Conservation (phyloP, 805 yeast species). For the Metschnikowia rubicola region DNA sequence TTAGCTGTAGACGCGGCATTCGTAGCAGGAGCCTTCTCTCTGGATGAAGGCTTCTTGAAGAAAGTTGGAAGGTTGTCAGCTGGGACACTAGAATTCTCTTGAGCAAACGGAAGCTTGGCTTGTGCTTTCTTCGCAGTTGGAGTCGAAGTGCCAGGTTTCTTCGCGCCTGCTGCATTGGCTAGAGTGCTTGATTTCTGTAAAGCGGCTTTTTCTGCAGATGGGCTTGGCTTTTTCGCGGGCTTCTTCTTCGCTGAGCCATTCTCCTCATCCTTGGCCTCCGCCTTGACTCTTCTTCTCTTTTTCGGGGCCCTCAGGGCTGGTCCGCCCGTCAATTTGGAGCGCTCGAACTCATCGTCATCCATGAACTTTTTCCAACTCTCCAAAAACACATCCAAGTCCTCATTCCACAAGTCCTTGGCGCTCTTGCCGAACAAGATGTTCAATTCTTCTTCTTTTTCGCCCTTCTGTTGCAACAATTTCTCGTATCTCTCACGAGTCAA, state of each 20-base stretch:
- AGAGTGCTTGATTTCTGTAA: neutral
- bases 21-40: neutral
- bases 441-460: slow-evolving; percentile 68
- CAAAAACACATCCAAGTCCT: slow-evolving; percentile 74
- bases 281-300: slow-evolving; percentile 25
- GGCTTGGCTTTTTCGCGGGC: slow-evolving; percentile 7
- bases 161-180: neutral
- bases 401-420: slow-evolving; percentile 86
- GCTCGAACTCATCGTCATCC: slow-evolving; percentile 57
- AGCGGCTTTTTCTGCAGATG: neutral
- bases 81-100: slow-evolving; percentile 4
- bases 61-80: slow-evolving; percentile 16
- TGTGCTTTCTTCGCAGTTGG: slow-evolving; percentile 5
- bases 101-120: slow-evolving; percentile 8
- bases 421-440: slow-evolving; percentile 59
- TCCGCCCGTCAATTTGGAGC: slow-evolving; percentile 47
- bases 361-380: slow-evolving; percentile 65
- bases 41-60: slow-evolving; percentile 10
- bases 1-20: slow-evolving; percentile 5
- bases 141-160: neutral
- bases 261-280: slow-evolving; percentile 15
- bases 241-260: slow-evolving; percentile 12
- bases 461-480: slow-evolving; percentile 67
- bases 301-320: slow-evolving; percentile 38
- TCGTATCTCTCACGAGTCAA: slow-evolving; percentile 88